Evolutionary conservation across 805 yeast species (phyloP).

Genomic region (Vanderwaltozyma tropicalis): DNA sequence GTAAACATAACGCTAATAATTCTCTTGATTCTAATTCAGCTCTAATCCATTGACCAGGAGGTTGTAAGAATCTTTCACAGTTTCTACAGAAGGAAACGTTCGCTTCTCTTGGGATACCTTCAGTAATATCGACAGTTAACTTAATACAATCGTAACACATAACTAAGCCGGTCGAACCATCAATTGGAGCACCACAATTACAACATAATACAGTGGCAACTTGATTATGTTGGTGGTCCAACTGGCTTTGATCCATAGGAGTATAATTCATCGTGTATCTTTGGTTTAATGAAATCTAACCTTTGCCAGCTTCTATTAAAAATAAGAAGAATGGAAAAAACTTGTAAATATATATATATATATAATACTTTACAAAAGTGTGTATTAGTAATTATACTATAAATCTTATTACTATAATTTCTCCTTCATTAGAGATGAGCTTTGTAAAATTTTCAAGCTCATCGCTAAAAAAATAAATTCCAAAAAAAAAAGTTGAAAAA

Average conservation of each 20-base stretch:
- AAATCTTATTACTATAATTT: too few species aligned
- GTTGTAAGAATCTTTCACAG: slow-evolving; percentile 92
- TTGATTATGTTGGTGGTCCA: slow-evolving; percentile 26
- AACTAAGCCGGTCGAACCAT: slow-evolving; percentile 84
- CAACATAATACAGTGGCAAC: slow-evolving; percentile 90
- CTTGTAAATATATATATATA: too few species aligned
- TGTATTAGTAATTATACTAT: neutral
- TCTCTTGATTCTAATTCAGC: slow-evolving; percentile 91
- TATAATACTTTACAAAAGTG: too few species aligned
- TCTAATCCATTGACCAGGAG: slow-evolving; percentile 87
- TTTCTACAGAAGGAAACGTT: slow-evolving; percentile 90
- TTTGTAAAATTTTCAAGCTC: slow-evolving; percentile 2
- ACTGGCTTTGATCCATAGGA: slow-evolving; percentile 27
- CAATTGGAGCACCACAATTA: slow-evolving; percentile 98
- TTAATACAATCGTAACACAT: slow-evolving; percentile 98
- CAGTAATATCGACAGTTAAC: slow-evolving; percentile 85
- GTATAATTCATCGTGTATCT: slow-evolving; percentile 27
- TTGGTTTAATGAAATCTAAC: neutral
- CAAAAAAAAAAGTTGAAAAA: too few species aligned
- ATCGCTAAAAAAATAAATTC: neutral
- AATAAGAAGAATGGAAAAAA: neutral
- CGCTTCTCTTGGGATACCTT: slow-evolving; percentile 90
- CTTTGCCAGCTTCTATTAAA: neutral
- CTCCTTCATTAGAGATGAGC: slow-evolving; percentile 3
- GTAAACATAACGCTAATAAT: slow-evolving; percentile 77